Base-by-base conservation (phyloP, 2,329 filamentous ascomycete species). In the Seiridium unicorne region DNA sequence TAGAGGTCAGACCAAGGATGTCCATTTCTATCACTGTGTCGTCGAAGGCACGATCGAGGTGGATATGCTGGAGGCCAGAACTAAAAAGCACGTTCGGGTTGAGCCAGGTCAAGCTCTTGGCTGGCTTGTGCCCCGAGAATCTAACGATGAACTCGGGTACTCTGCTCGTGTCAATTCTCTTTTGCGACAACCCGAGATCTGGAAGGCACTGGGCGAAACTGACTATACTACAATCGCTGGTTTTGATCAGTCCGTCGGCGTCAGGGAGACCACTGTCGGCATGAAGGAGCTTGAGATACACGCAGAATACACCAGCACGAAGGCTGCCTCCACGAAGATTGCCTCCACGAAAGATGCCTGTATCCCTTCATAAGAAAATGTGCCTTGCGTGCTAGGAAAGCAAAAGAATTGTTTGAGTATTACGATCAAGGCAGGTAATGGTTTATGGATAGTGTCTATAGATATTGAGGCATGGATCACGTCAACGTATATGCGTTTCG, bases 11-110 rank as follows among this genome's bases (percentile, higher is more conserved):
- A 60, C 47, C 10, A 74, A 73, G 57, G 55, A 59, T 1, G 77
- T 81, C 3, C 57, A 69, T 5, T 62, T 80, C 8, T 79, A 77
- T 57, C 76, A 79, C 60, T 74, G 79, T 36, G 67, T 76, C 11
- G 71, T 72, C 1, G 68, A 68, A 18, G 67, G 70, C 53, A 80
- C 76, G 0, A 64, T 79, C 9, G 78, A 80, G 60, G 76, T 76
- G n/a, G 72, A 77, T 59, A 70, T 76, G 0, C 65, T 72, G 61
- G 75, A 68, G 69, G 72, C 60, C 68, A 72, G 59, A 71, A 46
- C 44, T 32, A 51, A 57, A 18, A 48, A 58, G 40, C 59, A 60
- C 26, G 36, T 67, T 11, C 36, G 59, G 6, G 62, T 63, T 2
- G 34, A 26, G 36, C 65, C 62, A 13, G 63, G 63, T 40, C 5